Base-by-base conservation (phyloP, 2,329 filamentous ascomycete genomes). In the Aspergillus ochraceoroseus region DNA sequence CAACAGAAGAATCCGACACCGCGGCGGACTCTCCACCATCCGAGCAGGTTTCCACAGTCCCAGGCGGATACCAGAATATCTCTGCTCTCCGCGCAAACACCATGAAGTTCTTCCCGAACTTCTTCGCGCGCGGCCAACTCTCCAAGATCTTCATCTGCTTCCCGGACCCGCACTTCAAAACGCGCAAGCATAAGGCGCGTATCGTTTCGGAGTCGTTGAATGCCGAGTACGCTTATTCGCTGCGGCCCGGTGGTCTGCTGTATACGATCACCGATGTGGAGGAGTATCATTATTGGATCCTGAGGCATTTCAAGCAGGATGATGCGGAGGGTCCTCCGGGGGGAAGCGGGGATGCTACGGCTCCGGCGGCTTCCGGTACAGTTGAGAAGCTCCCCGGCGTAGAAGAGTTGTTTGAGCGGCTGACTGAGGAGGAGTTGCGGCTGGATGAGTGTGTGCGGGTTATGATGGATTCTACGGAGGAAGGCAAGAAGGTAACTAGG, bases 61-160 rank as follows among this genome's bases (percentile, higher is more conserved):
- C 62, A 0, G 62, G 64, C 12, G 65, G 70, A 32, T 96, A 87
- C 64, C 83, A 94, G 59, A 98, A 98, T 63, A 83, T 90, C 38
- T 82, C 85, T 22, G 94, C 87, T 60, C 72, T 98, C 32, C 83
- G 92, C 47, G 86, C 87, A 51, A 98, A 98, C 70, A 87, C 87
- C 4, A 98, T 98, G 92, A 98, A 98, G 64, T 98, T 96, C 66
- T 73, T 98, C n/a, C 90, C 94, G 47, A 96, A 98, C 62, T 95
- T 95, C 73, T 96, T 98, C 73, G 71, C 68, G 39, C 85, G 82
- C 57, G 73, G 70, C 9, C 89, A 95, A 62, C 78, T 98, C 9
- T 78, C 76, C 48, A 94, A 94, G 61, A 86, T 96, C 60, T 98
- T 98, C 65, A 85, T 98, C 56, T 98, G 92, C 71, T 98, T 98